Evolutionary conservation across 306 rosid genomes (phyloP).

Genomic region (Calophaca sinica): DNA sequence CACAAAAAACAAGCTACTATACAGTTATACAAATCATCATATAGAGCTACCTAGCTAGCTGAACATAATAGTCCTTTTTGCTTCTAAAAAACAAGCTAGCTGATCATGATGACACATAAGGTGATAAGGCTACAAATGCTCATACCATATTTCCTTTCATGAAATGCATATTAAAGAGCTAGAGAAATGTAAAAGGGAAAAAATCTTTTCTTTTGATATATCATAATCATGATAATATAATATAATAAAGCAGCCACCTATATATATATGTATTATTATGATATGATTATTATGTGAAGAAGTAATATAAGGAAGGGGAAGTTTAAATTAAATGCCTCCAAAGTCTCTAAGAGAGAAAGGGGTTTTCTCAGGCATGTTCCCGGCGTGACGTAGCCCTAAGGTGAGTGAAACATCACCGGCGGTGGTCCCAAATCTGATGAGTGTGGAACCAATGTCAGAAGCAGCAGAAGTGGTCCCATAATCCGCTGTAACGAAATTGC

Average conservation of each 20-base stretch:
- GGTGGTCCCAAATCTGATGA: constrained; percentile 88
- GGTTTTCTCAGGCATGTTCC: constrained; percentile 75
- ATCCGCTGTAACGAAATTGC: constrained; percentile 60
- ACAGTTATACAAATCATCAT: constrained; percentile 60
- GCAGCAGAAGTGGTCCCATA: constrained; percentile 74
- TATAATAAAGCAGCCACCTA: constrained; percentile 34
- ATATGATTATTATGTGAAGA: constrained; percentile 28
- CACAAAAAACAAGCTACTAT: constrained; percentile 56
- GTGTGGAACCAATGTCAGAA: constrained; percentile 58
- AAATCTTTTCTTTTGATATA: constrained; percentile 39
- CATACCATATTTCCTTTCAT: constrained; percentile 48
- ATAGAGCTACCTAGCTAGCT: constrained; percentile 30
- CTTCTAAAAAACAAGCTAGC: not conserved
- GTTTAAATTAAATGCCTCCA: constrained; percentile 69
- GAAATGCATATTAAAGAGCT: constrained; percentile 44
- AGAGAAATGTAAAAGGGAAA: constrained; percentile 2
- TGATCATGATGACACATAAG: not conserved
- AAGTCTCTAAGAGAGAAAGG: constrained; percentile 86
- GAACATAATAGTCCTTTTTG: no score
- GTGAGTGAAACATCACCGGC: constrained; percentile 97
- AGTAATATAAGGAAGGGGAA: constrained; percentile 9
- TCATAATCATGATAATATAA: constrained; percentile 33
- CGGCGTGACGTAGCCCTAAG: constrained; percentile 94
- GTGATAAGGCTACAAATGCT: constrained; percentile 38
- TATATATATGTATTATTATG: constrained; percentile 43